phyloP scores from a whole-genome alignment of 371 early-diverging fungal species.

The Mucor plumbeus region DNA sequence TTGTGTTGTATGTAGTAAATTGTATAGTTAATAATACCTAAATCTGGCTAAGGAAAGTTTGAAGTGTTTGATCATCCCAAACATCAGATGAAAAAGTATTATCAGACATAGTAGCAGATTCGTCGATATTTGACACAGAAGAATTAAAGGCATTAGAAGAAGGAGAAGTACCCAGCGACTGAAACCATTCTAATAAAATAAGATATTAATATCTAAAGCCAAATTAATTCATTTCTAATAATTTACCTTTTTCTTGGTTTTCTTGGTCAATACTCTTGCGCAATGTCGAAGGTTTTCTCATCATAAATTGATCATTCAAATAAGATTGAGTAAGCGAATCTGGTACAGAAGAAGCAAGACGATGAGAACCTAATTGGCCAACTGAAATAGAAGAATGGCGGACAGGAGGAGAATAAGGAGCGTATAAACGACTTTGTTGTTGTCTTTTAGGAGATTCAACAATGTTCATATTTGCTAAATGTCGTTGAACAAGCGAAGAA shows the following conservation, averaged over 20 bases:
- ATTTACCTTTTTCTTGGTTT: conserved; percentile 4
- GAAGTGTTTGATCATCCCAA: conserved; percentile 28
- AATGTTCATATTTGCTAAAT: conserved; percentile 13
- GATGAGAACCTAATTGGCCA: not conserved
- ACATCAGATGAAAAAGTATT: conserved; percentile 6
- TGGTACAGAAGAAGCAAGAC: conserved; percentile 23
- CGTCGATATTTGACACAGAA: conserved; percentile 8
- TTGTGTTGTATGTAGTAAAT: not conserved
- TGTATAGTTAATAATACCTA: conserved; percentile 1
- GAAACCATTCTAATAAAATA: not conserved
- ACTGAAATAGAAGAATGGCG: not conserved
- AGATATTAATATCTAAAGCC: not conserved
- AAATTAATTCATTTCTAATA: not conserved
- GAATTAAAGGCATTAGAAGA: not conserved
- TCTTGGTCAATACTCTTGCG: conserved; percentile 15
- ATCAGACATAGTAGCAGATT: not conserved
- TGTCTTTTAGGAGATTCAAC: conserved; percentile 9
- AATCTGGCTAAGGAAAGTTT: conserved; percentile 22
- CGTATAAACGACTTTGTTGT: not conserved
- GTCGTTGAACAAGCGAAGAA: conserved; percentile 5
- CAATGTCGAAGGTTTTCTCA: conserved; percentile 17
- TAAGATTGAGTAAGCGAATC: conserved; percentile 5
- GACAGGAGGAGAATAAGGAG: conserved; percentile 15
- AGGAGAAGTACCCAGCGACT: not conserved
- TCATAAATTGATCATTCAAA: conserved; percentile 29